Evolutionary conservation across 352 stramenopile species (phyloP).

Genomic region (Pythium pyrilobum): DNA sequence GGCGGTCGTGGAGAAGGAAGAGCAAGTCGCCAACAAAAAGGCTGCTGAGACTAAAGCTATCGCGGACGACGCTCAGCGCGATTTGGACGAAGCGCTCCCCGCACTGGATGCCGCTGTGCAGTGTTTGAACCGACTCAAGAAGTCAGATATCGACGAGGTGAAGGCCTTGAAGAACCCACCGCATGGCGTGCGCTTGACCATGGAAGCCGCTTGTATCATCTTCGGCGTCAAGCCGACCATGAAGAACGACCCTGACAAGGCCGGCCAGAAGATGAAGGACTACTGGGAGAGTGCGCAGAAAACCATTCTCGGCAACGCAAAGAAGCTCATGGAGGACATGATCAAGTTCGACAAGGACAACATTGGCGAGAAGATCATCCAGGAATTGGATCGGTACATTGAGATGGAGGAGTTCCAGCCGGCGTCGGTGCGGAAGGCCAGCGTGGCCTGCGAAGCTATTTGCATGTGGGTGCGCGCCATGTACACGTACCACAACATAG

Average conservation of each 20-base stretch:
- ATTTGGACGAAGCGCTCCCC: constrained; percentile 90
- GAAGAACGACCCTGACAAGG: constrained; percentile 87
- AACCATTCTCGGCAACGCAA: constrained; percentile 80
- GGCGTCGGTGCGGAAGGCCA: constrained; percentile 85
- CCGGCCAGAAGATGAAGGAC: constrained; percentile 87
- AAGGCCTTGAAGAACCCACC: constrained; percentile 87
- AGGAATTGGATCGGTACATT: constrained; percentile 87
- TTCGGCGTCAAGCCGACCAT: constrained; percentile 91
- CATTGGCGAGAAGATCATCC: constrained; percentile 82
- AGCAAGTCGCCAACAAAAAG: constrained; percentile 90
- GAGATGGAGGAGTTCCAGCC: constrained; percentile 90
- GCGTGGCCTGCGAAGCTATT: constrained; percentile 89
- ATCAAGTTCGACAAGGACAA: constrained; percentile 90
- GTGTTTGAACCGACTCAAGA: constrained; percentile 90
- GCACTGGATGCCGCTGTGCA: constrained; percentile 89
- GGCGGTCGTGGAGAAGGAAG: constrained; percentile 86
- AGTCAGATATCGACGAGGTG: constrained; percentile 93
- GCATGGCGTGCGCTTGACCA: constrained; percentile 83
- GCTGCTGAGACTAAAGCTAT: constrained; percentile 91
- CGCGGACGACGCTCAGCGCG: constrained; percentile 88
- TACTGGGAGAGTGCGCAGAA: constrained; percentile 89
- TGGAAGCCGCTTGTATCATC: constrained; percentile 93
- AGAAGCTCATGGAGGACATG: constrained; percentile 90
- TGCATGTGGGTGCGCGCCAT: constrained; percentile 94
- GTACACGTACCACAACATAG: constrained; percentile 91